Evolutionary conservation across 192 early-diverging fungal genomes (phyloP).

Genomic region (Dispira simplex): DNA sequence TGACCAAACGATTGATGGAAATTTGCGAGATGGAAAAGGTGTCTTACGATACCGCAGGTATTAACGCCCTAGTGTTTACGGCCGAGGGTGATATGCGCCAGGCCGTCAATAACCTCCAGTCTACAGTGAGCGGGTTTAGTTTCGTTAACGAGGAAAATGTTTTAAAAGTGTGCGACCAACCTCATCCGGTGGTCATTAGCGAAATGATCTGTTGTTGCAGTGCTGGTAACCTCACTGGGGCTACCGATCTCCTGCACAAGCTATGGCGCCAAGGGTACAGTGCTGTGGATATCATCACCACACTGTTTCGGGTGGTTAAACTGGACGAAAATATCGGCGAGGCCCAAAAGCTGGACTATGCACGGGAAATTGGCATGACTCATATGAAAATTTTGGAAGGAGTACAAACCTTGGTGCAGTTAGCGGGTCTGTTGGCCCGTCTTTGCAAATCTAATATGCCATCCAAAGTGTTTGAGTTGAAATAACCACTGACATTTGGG

Average conservation of each 20-base stretch:
- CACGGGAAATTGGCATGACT: slow-evolving; percentile 82
- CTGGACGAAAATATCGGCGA: slow-evolving; percentile 56
- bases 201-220: slow-evolving; percentile 60
- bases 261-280: slow-evolving; percentile 80
- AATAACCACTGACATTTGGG: too few species aligned
- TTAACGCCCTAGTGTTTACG: slow-evolving; percentile 89
- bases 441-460: slow-evolving; percentile 16
- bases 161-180: slow-evolving; percentile 95
- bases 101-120: slow-evolving; percentile 92
- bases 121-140: slow-evolving; percentile 49
- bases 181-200: slow-evolving; percentile 70
- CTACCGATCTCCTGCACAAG: slow-evolving; percentile 44
- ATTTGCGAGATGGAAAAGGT: slow-evolving; percentile 78
- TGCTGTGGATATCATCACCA: slow-evolving; percentile 79
- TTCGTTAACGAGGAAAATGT: slow-evolving; percentile 79
- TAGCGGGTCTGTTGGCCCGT: slow-evolving; percentile 65
- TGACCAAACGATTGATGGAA: slow-evolving; percentile 64
- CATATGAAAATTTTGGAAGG: slow-evolving; percentile 92
- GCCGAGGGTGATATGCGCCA: slow-evolving; percentile 98
- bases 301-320: slow-evolving; percentile 85
- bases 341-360: slow-evolving; percentile 67
- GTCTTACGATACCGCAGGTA: slow-evolving; percentile 68
- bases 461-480: neutral
- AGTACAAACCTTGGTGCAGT: slow-evolving; percentile 65
- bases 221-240: slow-evolving; percentile 48